phyloP scores from a whole-genome alignment of 805 yeast species.

The Metschnikowia amazonensis region DNA sequence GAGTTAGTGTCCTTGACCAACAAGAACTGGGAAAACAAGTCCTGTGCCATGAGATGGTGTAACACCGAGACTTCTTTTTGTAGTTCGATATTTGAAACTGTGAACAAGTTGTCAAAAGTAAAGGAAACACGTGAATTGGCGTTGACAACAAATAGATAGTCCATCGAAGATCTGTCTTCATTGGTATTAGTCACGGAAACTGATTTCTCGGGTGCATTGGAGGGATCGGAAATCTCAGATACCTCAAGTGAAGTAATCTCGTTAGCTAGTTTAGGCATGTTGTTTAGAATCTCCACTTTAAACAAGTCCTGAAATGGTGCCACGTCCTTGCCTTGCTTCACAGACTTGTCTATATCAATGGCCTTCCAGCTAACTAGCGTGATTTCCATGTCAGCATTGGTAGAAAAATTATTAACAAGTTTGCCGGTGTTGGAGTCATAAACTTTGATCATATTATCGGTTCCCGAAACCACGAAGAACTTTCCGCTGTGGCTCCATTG shows the following conservation, averaged over 20 bases:
- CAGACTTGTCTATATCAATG: slow-evolving; percentile 5
- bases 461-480: slow-evolving; percentile 43
- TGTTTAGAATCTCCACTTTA: slow-evolving; percentile 25
- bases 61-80: slow-evolving; percentile 18
- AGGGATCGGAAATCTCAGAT: slow-evolving; percentile 10
- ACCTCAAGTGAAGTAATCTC: slow-evolving; percentile 7
- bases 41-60: slow-evolving; percentile 20
- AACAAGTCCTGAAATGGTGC: slow-evolving; percentile 22
- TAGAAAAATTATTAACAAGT: slow-evolving; percentile 25
- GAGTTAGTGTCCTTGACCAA: slow-evolving; percentile 16
- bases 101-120: slow-evolving; percentile 31
- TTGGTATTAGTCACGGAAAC: slow-evolving; percentile 13
- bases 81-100: slow-evolving; percentile 24
- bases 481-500: slow-evolving; percentile 36
- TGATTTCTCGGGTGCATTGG: slow-evolving; percentile 7
- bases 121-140: slow-evolving; percentile 21
- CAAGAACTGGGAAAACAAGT: slow-evolving; percentile 28
- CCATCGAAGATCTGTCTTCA: slow-evolving; percentile 13
- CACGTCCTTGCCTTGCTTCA: slow-evolving; percentile 1
- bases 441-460: slow-evolving; percentile 40
- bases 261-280: slow-evolving; percentile 35
- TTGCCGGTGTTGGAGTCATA: slow-evolving; percentile 47
- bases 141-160: slow-evolving; percentile 27
- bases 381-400: slow-evolving; percentile 15
- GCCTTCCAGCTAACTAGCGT: slow-evolving; percentile 20